Evolutionary conservation across 495 filamentous ascomycete genomes (phyloP).

Genomic region (Penicillium tannophilum): DNA sequence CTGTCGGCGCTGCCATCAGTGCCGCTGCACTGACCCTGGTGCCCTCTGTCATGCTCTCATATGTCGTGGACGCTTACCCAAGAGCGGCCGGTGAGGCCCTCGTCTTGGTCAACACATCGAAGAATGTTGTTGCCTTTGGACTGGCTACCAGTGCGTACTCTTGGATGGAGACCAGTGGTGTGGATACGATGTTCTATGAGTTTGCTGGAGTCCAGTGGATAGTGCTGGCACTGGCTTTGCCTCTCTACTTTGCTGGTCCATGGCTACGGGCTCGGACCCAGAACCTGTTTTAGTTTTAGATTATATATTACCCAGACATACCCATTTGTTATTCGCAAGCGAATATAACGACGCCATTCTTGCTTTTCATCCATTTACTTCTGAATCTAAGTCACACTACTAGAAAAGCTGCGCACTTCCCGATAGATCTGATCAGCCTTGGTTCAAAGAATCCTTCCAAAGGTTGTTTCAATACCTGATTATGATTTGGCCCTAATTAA

Average conservation of each 20-base stretch:
- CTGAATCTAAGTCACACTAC: too few relatives aligned
- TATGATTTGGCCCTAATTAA: too few relatives aligned
- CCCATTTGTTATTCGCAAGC: not conserved
- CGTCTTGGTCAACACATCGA: slow-evolving; percentile 40
- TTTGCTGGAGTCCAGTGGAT: slow-evolving; percentile 43
- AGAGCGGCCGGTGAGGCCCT: slow-evolving; percentile 32
- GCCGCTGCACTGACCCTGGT: slow-evolving; percentile 30
- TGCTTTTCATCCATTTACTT: not conserved
- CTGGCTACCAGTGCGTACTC: slow-evolving; percentile 26
- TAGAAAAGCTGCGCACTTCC: too few relatives aligned
- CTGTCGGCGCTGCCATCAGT: slow-evolving; percentile 30
- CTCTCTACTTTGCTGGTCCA: slow-evolving; percentile 38
- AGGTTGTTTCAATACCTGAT: too few relatives aligned
- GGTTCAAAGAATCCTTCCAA: too few relatives aligned
- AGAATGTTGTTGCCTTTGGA: slow-evolving; percentile 46
- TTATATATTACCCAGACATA: not conserved
- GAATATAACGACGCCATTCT: not conserved
- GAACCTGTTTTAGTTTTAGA: slow-evolving; percentile 13
- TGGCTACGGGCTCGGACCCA: slow-evolving; percentile 30
- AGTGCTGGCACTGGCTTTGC: slow-evolving; percentile 30
- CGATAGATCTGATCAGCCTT: too few relatives aligned
- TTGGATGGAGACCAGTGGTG: slow-evolving; percentile 36
- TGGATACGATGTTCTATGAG: slow-evolving; percentile 42
- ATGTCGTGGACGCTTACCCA: slow-evolving; percentile 36
- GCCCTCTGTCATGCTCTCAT: slow-evolving; percentile 37